A percentile compares a stretch with the other conserved stretches of the same genome.
Conservation (phyloP, 148 eudicot species). For the Rhododendron molle region DNA sequence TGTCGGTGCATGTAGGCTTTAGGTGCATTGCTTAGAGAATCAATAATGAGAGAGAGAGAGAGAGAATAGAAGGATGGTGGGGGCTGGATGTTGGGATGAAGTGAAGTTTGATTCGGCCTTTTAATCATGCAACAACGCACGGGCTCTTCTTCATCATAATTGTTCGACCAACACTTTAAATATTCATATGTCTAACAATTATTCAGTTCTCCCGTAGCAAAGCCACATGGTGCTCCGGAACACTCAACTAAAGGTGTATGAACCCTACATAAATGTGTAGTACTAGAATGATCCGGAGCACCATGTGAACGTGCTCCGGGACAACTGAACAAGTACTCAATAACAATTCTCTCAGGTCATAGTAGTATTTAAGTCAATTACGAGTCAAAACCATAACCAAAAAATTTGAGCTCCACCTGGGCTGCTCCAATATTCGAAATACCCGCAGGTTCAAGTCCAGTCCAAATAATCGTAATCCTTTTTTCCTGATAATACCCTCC, state of each 20-base stretch:
- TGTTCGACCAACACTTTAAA: neutral
- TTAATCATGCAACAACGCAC: slow-evolving; percentile 3
- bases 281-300: neutral
- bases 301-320: neutral
- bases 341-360: neutral
- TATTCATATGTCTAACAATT: neutral
- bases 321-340: no score
- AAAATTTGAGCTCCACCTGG: neutral
- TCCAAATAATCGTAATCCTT: neutral
- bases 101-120: neutral
- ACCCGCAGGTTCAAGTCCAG: neutral
- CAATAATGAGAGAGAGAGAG: no score
- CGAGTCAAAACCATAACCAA: neutral
- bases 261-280: neutral
- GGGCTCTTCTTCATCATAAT: slow-evolving; percentile 4
- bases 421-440: neutral
- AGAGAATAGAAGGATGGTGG: neutral
- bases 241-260: no score
- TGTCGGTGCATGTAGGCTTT: neutral
- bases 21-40: neutral
- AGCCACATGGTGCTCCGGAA: no score
- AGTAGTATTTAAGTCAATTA: neutral
- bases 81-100: neutral
- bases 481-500: no score
- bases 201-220: no score